Evolutionary conservation across 2,329 filamentous ascomycete species (phyloP).

Genomic region (Zymoseptoria pseudotritici): DNA sequence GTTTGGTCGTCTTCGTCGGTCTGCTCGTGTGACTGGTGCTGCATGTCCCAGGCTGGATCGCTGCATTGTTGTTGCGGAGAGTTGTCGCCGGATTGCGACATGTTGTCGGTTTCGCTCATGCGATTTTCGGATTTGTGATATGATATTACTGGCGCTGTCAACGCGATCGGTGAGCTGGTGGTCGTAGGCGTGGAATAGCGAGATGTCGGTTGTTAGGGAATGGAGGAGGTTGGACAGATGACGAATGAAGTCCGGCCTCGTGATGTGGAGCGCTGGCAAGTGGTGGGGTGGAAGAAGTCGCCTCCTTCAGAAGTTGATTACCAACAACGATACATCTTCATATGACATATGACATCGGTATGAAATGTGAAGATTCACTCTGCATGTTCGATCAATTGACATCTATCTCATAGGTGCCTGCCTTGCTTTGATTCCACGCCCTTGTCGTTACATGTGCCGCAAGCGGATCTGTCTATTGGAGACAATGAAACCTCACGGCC

Average conservation of each 20-base stretch:
- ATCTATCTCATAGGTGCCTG: no score
- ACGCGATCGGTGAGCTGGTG: neutral
- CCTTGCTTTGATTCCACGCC: no score
- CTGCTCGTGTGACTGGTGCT: conserved; percentile 1
- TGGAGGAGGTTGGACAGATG: neutral
- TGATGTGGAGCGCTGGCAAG: neutral
- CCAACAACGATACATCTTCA: neutral
- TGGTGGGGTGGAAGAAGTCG: neutral
- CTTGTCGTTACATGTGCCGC: no score
- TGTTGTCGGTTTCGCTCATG: conserved; percentile 1
- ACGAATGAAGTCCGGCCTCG: neutral
- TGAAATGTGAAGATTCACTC: no score
- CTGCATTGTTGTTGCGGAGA: neutral
- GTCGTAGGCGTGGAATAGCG: neutral
- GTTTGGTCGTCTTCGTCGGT: conserved; percentile 9
- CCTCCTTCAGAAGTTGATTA: neutral
- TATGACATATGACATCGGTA: neutral
- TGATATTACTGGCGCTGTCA: neutral
- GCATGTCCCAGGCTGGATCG: neutral
- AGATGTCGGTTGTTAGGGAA: neutral
- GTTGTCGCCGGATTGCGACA: conserved; percentile 6
- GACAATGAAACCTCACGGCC: no score
- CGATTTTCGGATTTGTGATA: neutral
- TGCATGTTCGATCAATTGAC: no score
- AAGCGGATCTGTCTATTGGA: no score